Conservation (phyloP, 2,329 filamentous ascomycete species). For the Fusarium fracticaudum region DNA sequence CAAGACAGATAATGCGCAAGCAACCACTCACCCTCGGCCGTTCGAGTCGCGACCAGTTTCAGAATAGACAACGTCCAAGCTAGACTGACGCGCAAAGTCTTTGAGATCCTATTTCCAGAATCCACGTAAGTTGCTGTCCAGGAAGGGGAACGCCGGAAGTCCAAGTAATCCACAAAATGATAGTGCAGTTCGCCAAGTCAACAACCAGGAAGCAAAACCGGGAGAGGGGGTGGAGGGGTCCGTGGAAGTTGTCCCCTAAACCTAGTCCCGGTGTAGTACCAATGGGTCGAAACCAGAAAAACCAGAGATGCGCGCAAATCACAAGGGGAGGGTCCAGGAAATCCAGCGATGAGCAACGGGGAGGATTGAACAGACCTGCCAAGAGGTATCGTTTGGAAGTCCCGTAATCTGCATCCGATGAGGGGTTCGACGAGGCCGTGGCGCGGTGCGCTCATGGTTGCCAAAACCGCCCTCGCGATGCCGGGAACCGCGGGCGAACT, state of each 20-base stretch:
- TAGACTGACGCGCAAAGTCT: slow-evolving; percentile 97
- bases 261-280: slow-evolving; percentile 41
- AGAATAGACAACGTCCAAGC: slow-evolving; percentile 97
- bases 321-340: slow-evolving; percentile 50
- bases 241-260: slow-evolving; percentile 43
- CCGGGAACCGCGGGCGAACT: slow-evolving; percentile 91
- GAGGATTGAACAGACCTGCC: slow-evolving; percentile 92
- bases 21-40: slow-evolving; percentile 80
- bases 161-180: slow-evolving; percentile 50
- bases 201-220: slow-evolving; percentile 44
- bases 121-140: slow-evolving; percentile 82
- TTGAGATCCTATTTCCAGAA: slow-evolving; percentile 94
- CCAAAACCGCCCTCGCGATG: slow-evolving; percentile 61
- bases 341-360: slow-evolving; percentile 65
- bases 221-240: slow-evolving; percentile 38
- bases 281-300: slow-evolving; percentile 43
- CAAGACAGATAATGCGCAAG: not conserved
- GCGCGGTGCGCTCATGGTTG: slow-evolving; percentile 65
- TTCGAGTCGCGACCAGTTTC: slow-evolving; percentile 73
- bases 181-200: slow-evolving; percentile 52
- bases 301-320: slow-evolving; percentile 45
- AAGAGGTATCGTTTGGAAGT: slow-evolving; percentile 98
- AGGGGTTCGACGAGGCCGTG: slow-evolving; percentile 89
- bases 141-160: slow-evolving; percentile 50
- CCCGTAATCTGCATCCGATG: slow-evolving; percentile 98